Evolutionary conservation across 805 yeast species (phyloP), one percentile per base, ranked within the genome.

Genomic region (Kuraishia hungarica): DNA sequence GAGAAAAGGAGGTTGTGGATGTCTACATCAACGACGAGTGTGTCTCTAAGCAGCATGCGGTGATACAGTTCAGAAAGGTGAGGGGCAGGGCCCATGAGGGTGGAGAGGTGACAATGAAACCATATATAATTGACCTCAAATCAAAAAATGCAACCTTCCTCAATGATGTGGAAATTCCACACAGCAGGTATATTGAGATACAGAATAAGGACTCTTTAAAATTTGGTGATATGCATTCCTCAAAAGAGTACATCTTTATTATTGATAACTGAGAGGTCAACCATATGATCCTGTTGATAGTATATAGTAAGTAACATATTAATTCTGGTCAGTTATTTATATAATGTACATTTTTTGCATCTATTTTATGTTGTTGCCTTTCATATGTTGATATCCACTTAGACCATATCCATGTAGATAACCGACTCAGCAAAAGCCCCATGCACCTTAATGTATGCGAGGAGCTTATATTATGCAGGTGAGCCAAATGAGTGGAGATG

Each of bases 81-180:
- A 48, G 53, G 19, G 53, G 51, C 1, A 35, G 46, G 29, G 43
- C 15, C 13, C 13, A 46, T 19, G 13, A 13, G 22, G 49, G 24
- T 20, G 22, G 24, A 5, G 49, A 46, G n/a, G 7, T 22, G 15
- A 29, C 7, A 5, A 29, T 5, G 19, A 54, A 20, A 47, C 51
- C 24, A 2, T 68, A 65, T 53, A 10, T 68, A 17, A 57, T 67
- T 24, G 71, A 68, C 53, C 52, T 67, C 1, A 59, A 56, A 19
- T 67, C 71, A 5, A 64, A 67, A 1, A 64, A 67, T 48, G 71
- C 71, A 2, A 65, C 68, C 2, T 67, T 63, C 55, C 48, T 68
- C 15, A 67, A 68, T 48, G 69, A 62, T 15, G 59, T 54, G 2
- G 51, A 64, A 51, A 47, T 68, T 2, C 71, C 71, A 2, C 53